These are phyloP conservation scores for Fomitopsis schrenkii DNA, from an alignment of 1,284 basidiomycete genomes.

Conservation along the genomic window DNA sequence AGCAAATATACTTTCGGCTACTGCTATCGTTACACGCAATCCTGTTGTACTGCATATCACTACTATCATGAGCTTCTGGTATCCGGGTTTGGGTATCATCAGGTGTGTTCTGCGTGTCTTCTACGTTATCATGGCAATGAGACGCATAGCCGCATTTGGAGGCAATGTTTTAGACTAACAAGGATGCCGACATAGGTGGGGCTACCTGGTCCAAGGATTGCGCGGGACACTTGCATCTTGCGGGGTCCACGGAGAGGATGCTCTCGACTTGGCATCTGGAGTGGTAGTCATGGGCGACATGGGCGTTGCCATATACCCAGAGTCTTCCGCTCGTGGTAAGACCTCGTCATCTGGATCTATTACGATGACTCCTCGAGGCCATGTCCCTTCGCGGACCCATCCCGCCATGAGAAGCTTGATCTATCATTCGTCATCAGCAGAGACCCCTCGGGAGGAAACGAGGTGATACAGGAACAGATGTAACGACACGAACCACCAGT, in stretches of 20 bases:
- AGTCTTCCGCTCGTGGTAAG: background rate
- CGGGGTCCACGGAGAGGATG: background rate
- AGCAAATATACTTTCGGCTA: slow-evolving; percentile 34
- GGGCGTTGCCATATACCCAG: background rate
- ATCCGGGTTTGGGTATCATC: background rate
- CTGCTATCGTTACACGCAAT: slow-evolving; percentile 1
- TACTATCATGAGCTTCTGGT: background rate
- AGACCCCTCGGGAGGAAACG: slow-evolving; percentile 5
- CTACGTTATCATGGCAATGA: background rate
- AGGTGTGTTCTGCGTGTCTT: slow-evolving; percentile 8
- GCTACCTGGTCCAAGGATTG: background rate
- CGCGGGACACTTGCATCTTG: background rate
- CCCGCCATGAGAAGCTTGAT: slow-evolving; percentile 67
- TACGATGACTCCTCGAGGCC: slow-evolving; percentile 56
- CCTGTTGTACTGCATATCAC: slow-evolving; percentile 8
- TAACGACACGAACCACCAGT: slow-evolving; percentile 48
- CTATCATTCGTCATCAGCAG: slow-evolving; percentile 32
- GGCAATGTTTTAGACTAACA: background rate
- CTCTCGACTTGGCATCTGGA: slow-evolving; percentile 2
- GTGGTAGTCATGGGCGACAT: background rate
- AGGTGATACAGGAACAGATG: background rate
- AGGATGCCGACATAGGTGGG: background rate
- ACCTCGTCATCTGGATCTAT: slow-evolving; percentile 56
- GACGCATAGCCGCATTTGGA: background rate
- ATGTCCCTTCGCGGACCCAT: slow-evolving; percentile 71